Conservation (phyloP, 208 protist genomes). For the Crithidia sp. region DNA sequence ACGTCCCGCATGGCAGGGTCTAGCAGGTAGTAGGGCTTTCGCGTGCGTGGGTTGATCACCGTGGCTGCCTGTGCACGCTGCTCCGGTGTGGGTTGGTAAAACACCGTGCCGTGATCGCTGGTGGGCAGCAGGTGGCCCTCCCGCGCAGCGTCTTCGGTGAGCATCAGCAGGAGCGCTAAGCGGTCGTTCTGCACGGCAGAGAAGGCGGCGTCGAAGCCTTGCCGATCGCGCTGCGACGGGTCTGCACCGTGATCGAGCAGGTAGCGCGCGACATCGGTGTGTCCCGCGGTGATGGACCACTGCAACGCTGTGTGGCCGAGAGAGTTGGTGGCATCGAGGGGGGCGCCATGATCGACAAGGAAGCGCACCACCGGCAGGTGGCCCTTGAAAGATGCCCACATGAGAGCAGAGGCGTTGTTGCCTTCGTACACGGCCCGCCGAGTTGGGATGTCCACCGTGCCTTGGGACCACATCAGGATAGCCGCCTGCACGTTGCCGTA, state of each 20-base stretch:
- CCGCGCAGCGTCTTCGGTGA: conserved; percentile 48
- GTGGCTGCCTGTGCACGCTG: conserved; percentile 20
- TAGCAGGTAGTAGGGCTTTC: conserved; percentile 47
- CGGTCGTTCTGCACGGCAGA: conserved; percentile 57
- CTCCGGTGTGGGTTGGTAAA: conserved; percentile 26
- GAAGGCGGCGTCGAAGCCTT: conserved; percentile 71
- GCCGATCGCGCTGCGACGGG: conserved; percentile 46
- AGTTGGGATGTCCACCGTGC: conserved; percentile 40
- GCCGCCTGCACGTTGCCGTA: conserved; percentile 61
- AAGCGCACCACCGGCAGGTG: conserved; percentile 73
- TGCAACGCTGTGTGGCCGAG: conserved; percentile 74
- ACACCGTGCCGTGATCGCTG: conserved; percentile 22
- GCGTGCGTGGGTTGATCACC: conserved; percentile 23
- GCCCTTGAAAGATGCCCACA: conserved; percentile 69
- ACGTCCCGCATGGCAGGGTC: conserved; percentile 51
- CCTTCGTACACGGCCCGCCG: conserved; percentile 51
- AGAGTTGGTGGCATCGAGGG: conserved; percentile 43
- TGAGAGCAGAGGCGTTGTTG: conserved; percentile 65
- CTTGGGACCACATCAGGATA: conserved; percentile 65
- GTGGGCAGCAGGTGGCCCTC: conserved; percentile 26
- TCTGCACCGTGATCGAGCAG: conserved; percentile 79
- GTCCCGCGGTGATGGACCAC: conserved; percentile 57
- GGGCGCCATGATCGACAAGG: conserved; percentile 64
- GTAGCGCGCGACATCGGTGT: conserved; percentile 53
- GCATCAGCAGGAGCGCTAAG: conserved; percentile 59